Base-by-base conservation (phyloP, 495 filamentous ascomycete genomes). In the Hypoxylon fragiforme region DNA sequence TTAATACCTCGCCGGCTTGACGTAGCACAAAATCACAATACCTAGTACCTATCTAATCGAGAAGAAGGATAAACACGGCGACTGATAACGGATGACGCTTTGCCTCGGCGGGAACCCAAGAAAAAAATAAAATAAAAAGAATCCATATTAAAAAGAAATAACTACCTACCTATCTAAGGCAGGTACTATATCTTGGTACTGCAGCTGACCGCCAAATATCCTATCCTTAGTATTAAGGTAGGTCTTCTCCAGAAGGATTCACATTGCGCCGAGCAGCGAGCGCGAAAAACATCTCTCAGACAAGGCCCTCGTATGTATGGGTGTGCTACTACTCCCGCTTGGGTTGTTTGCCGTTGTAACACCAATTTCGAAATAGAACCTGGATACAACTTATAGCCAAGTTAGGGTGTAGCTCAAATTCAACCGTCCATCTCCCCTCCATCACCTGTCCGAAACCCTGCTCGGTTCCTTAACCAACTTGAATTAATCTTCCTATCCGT, bases 281-380 rank as follows among this genome's bases (percentile, higher is more conserved):
- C 31, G 9, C 4, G 4, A 28, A 28, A 28, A n/a, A n/a, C n/a
- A n/a, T n/a, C n/a, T n/a, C 24, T 9, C 24, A 9, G 24, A 4
- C 20, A 36, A 50, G 26, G 37, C 30, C 48, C 38, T 53, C 53
- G 55, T 47, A 44, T 47, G 55, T 47, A 44, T 47, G 44, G 49
- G 56, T 60, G 56, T 60, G 56, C 49, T 37, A 45, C 43, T 16
- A n/a, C 13, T 35, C 47, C 20, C 41, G 24, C 45, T 41, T 53
- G 46, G 51, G 58, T 62, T 15, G 58, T 48, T 62, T 55, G 58
- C 52, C 58, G 58, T 62, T 56, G 58, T 62, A 62, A 56, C 58
- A 62, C 58, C 53, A 44, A 60, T 54, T 61, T 61, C 51, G 5
- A 16, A 54, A 51, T 56, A 48, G 58, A 62, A 48, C 58, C 58